Percentiles rank a stretch among this genome's conserved stretches.
Conservation (phyloP, 192 early-diverging fungal genomes). For the Coemansia reversa region DNA sequence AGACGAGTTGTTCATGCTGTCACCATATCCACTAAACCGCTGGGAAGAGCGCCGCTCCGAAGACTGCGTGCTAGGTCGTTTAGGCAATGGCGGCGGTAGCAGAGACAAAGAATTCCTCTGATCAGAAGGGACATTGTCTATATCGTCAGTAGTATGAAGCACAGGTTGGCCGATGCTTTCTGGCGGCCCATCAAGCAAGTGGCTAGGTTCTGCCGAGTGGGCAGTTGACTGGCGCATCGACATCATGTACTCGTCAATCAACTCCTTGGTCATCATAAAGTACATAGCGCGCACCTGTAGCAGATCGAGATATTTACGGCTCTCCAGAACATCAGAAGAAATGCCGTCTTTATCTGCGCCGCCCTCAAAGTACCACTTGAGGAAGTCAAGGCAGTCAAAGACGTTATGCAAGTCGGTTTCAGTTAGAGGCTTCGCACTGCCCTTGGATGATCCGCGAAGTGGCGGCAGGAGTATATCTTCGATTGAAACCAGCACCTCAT, state of each 20-base stretch:
- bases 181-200: not conserved
- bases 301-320: slow-evolving; percentile 65
- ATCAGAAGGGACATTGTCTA: not conserved
- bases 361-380: slow-evolving; percentile 73
- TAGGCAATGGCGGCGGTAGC: slow-evolving; percentile 3
- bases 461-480: slow-evolving; percentile 74
- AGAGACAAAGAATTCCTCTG: not conserved
- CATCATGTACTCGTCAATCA: slow-evolving; percentile 63
- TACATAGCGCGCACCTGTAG: slow-evolving; percentile 65
- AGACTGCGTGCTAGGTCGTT: slow-evolving; percentile 1
- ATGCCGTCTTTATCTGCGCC: slow-evolving; percentile 68
- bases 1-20: slow-evolving; percentile 28
- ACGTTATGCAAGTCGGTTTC: slow-evolving; percentile 65
- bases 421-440: slow-evolving; percentile 61
- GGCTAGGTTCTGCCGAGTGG: not conserved
- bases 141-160: not conserved
- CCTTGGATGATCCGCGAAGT: slow-evolving; percentile 57
- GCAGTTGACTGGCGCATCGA: slow-evolving; percentile 38
- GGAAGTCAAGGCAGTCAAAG: slow-evolving; percentile 69
- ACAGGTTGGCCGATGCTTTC: not conserved
- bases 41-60: not conserved
- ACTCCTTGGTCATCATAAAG: slow-evolving; percentile 62
- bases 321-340: slow-evolving; percentile 61
- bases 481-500: slow-evolving; percentile 64
- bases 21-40: slow-evolving; percentile 12